Conservation (phyloP, 2,329 filamentous ascomycete species). For the Hansfordia pulvinata region DNA sequence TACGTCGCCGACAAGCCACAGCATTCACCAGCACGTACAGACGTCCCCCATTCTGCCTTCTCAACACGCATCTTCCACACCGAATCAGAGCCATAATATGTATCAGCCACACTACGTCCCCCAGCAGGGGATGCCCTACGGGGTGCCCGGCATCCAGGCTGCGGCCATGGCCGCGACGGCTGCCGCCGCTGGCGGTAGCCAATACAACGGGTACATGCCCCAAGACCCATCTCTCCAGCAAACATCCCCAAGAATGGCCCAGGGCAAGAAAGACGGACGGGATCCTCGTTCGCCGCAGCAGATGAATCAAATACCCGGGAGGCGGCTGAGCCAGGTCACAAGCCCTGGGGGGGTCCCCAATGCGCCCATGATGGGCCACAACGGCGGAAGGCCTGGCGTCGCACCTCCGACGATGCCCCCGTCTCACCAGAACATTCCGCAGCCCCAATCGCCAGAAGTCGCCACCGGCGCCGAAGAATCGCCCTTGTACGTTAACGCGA, state of each 20-base stretch:
- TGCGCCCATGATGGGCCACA: slow-evolving; percentile 64
- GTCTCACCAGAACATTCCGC: slow-evolving; percentile 52
- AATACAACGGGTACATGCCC: slow-evolving; percentile 54
- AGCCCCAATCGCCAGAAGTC: slow-evolving; percentile 68
- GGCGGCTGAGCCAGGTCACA: slow-evolving; percentile 64
- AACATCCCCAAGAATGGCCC: slow-evolving; percentile 65
- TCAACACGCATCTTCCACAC: slow-evolving; percentile 56
- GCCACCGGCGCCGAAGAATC: slow-evolving; percentile 69
- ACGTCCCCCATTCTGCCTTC: slow-evolving; percentile 70
- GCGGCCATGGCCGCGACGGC: slow-evolving; percentile 88
- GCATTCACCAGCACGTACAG: slow-evolving; percentile 55
- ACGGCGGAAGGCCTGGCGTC: slow-evolving; percentile 32
- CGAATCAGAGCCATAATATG: slow-evolving; percentile 57
- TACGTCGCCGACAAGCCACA: slow-evolving; percentile 60
- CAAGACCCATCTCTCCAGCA: slow-evolving; percentile 55
- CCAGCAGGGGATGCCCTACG: slow-evolving; percentile 68
- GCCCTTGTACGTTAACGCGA: slow-evolving; percentile 93
- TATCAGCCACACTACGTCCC: slow-evolving; percentile 71
- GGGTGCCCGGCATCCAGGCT: slow-evolving; percentile 70
- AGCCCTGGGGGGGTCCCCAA: slow-evolving; percentile 63
- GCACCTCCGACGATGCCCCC: slow-evolving; percentile 45
- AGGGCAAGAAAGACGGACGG: slow-evolving; percentile 56
- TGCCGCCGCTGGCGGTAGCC: slow-evolving; percentile 68
- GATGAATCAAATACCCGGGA: slow-evolving; percentile 49
- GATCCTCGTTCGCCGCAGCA: slow-evolving; percentile 65